phyloP scores from a whole-genome alignment of 2,329 filamentous ascomycete genomes.

The Tympanopsis confertula region DNA sequence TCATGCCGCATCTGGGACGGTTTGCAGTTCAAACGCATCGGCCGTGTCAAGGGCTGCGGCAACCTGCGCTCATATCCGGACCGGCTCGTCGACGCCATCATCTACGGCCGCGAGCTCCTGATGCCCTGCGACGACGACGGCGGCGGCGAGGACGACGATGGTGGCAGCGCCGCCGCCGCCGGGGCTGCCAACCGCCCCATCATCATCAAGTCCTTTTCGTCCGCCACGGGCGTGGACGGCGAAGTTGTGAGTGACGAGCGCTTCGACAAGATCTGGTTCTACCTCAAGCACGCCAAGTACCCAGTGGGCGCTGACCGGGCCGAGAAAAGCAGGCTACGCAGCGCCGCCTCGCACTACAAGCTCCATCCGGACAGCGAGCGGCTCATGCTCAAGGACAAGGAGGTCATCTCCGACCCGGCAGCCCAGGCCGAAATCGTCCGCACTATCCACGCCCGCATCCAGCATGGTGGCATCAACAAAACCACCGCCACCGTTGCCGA shows the following conservation, averaged over 20 bases:
- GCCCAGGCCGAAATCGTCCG: slow-evolving; percentile 84
- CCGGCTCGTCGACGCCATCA: slow-evolving; percentile 63
- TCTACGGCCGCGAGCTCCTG: slow-evolving; percentile 54
- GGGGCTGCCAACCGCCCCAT: slow-evolving; percentile 5
- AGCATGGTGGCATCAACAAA: slow-evolving; percentile 94
- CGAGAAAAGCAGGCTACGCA: slow-evolving; percentile 87
- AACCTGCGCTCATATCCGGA: slow-evolving; percentile 58
- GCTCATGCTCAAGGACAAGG: slow-evolving; percentile 94
- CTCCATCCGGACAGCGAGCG: slow-evolving; percentile 59
- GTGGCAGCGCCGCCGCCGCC: slow-evolving; percentile 25
- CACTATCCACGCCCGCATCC: slow-evolving; percentile 54
- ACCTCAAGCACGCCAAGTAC: slow-evolving; percentile 88
- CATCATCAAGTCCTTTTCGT: slow-evolving; percentile 17
- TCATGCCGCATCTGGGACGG: slow-evolving; percentile 87
- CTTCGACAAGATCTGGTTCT: slow-evolving; percentile 97
- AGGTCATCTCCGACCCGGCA: slow-evolving; percentile 83
- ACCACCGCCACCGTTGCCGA: slow-evolving; percentile 90
- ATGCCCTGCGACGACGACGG: slow-evolving; percentile 3
- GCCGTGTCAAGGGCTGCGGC: slow-evolving; percentile 64
- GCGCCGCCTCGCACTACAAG: slow-evolving; percentile 90
- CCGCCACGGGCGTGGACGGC: slow-evolving; percentile 55
- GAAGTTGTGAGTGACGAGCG: slow-evolving; percentile 77
- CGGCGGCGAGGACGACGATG: background rate
- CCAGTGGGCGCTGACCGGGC: slow-evolving; percentile 85
- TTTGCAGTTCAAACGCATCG: slow-evolving; percentile 84